Conservation (phyloP, 352 stramenopile species). For the Pythium grandisporangium region DNA sequence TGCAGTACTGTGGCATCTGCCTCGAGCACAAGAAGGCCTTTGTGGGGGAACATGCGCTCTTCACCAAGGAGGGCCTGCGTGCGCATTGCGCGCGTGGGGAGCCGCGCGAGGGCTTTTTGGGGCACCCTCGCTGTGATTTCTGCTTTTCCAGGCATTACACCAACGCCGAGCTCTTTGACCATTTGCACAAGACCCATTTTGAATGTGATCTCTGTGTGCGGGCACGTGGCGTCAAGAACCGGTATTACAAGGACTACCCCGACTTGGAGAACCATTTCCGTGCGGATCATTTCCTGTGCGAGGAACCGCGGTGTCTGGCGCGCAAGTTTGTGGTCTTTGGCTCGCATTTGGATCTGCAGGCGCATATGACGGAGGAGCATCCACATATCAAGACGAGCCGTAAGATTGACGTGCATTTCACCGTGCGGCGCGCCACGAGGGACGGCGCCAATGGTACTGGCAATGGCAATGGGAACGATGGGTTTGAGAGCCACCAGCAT, state of each 20-base stretch:
- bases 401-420: conserved; percentile 86
- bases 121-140: conserved; percentile 86
- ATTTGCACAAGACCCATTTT: conserved; percentile 89
- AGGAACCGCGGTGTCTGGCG: conserved; percentile 68
- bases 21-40: conserved; percentile 88
- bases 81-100: conserved; percentile 65
- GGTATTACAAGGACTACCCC: conserved; percentile 90
- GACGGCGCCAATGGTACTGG: conserved; percentile 14
- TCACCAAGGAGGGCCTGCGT: conserved; percentile 71
- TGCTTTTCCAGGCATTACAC: conserved; percentile 85
- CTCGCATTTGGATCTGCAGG: conserved; percentile 79
- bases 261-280: conserved; percentile 89
- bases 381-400: conserved; percentile 77
- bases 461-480: conserved; percentile 11
- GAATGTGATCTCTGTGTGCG: conserved; percentile 88
- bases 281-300: conserved; percentile 82
- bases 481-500: conserved; percentile 40
- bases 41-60: conserved; percentile 66
- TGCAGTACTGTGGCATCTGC: conserved; percentile 80
- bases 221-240: conserved; percentile 67
- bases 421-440: conserved; percentile 41
- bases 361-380: conserved; percentile 73
- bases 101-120: conserved; percentile 65
- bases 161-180: conserved; percentile 81
- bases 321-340: conserved; percentile 90